Conservation (phyloP, 2,329 filamentous ascomycete species). For the Raffaelea albimanens region DNA sequence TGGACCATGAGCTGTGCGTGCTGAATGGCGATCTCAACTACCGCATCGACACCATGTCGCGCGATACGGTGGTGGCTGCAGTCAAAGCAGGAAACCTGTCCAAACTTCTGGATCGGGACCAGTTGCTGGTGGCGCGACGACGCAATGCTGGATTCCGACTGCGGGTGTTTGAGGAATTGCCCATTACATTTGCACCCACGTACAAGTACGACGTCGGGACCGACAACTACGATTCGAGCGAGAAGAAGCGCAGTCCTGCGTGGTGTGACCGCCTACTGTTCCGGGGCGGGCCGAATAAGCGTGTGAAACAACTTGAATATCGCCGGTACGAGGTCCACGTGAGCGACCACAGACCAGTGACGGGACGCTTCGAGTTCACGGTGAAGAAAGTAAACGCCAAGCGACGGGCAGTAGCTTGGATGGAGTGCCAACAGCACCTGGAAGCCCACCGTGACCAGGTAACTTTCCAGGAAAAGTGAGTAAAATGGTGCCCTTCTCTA, state of each 20-base stretch:
- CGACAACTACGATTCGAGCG: slow-evolving; percentile 85
- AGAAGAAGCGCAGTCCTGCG: slow-evolving; percentile 87
- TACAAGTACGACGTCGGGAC: slow-evolving; percentile 98
- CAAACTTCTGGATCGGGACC: slow-evolving; percentile 87
- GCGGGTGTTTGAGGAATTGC: slow-evolving; percentile 80
- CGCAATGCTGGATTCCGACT: slow-evolving; percentile 86
- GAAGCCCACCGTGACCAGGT: slow-evolving; percentile 61
- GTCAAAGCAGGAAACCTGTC: slow-evolving; percentile 70
- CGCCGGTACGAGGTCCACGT: slow-evolving; percentile 79
- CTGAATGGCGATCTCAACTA: slow-evolving; percentile 97
- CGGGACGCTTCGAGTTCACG: slow-evolving; percentile 69
- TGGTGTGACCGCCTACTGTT: slow-evolving; percentile 97
- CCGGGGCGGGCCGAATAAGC: slow-evolving; percentile 51
- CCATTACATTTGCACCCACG: slow-evolving; percentile 86
- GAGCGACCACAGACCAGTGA: slow-evolving; percentile 90
- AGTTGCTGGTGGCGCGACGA: slow-evolving; percentile 78
- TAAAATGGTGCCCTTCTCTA: neutral
- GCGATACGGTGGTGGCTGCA: slow-evolving; percentile 82
- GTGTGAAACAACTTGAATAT: slow-evolving; percentile 83
- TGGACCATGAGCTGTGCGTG: slow-evolving; percentile 96
- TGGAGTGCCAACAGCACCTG: slow-evolving; percentile 66
- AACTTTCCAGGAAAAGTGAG: slow-evolving; percentile 69
- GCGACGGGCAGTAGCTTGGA: slow-evolving; percentile 57
- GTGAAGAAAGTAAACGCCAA: slow-evolving; percentile 72
- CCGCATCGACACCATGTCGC: slow-evolving; percentile 93